phyloP scores from a whole-genome alignment of 2,329 filamentous ascomycete genomes.

The Lomentospora prolificans region DNA sequence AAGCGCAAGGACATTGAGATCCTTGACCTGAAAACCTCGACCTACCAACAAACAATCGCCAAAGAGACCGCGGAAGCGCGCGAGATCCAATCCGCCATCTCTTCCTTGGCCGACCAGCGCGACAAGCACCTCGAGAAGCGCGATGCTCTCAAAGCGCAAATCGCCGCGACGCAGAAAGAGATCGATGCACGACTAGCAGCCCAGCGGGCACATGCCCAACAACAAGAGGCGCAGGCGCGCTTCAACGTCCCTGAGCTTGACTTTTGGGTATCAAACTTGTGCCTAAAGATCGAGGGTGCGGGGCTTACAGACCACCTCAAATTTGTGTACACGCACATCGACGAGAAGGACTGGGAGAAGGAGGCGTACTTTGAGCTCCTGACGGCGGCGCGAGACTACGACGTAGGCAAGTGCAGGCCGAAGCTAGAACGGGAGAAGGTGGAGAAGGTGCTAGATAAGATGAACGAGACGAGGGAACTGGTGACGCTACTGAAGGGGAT shows the following conservation, averaged over 20 bases:
- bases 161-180: conserved; percentile 56
- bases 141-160: conserved; percentile 49
- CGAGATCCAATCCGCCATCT: conserved; percentile 60
- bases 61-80: conserved; percentile 68
- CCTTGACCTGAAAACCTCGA: conserved; percentile 57
- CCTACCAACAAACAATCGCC: conserved; percentile 62
- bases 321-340: conserved; percentile 80
- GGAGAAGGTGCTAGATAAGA: conserved; percentile 63
- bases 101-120: conserved; percentile 47
- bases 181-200: conserved; percentile 63
- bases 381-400: conserved; percentile 73
- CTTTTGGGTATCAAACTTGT: conserved; percentile 91
- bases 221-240: conserved; percentile 72
- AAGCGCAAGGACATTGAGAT: conserved; percentile 83
- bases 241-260: conserved; percentile 89
- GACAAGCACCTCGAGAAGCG: conserved; percentile 48
- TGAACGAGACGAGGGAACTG: conserved; percentile 74
- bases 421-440: conserved; percentile 72
- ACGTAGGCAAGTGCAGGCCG: conserved; percentile 70
- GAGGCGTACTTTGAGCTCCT: conserved; percentile 92
- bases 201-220: conserved; percentile 60
- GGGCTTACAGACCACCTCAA: conserved; percentile 77
- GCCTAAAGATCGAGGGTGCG: conserved; percentile 80
- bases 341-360: conserved; percentile 77
- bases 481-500: conserved; percentile 69